These are phyloP conservation scores for Amanita molliuscula DNA, from an alignment of 768 basidiomycete genomes.

Conservation along the genomic window DNA sequence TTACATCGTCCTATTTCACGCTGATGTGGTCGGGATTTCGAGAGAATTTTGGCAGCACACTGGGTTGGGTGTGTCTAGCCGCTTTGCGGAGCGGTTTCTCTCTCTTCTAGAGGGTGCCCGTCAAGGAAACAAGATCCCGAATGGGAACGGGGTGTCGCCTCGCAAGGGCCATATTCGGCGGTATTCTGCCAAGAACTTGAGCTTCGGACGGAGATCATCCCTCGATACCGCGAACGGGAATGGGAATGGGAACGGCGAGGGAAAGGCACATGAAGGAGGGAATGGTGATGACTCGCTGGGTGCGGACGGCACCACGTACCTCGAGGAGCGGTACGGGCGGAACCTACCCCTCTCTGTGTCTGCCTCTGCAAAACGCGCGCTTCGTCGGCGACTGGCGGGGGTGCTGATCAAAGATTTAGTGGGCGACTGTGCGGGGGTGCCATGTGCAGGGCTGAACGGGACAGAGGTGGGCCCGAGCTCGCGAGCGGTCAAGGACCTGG, in stretches of 20 bases:
- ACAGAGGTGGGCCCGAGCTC: slow-evolving; percentile 49
- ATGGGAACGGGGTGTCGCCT: slow-evolving; percentile 13
- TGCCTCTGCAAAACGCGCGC: slow-evolving; percentile 71
- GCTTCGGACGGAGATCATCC: not conserved
- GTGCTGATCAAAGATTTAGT: slow-evolving; percentile 57
- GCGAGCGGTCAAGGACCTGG: slow-evolving; percentile 57
- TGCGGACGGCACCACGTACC: slow-evolving; percentile 59
- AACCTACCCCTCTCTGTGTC: slow-evolving; percentile 72
- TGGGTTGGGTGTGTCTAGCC: slow-evolving; percentile 82
- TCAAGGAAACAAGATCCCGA: slow-evolving; percentile 9
- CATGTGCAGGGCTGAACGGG: slow-evolving; percentile 33
- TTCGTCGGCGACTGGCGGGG: slow-evolving; percentile 86
- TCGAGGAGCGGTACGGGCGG: slow-evolving; percentile 93
- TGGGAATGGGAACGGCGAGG: not conserved
- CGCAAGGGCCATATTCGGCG: slow-evolving; percentile 45
- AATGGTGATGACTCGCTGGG: slow-evolving; percentile 35
- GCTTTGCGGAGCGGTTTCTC: slow-evolving; percentile 77
- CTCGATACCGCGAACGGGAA: not conserved
- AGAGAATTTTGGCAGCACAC: slow-evolving; percentile 97
- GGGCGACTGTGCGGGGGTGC: slow-evolving; percentile 22
- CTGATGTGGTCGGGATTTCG: slow-evolving; percentile 48
- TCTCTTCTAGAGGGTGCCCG: slow-evolving; percentile 41
- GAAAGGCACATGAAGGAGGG: slow-evolving; percentile 4
- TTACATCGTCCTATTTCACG: slow-evolving; percentile 74
- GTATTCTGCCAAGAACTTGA: slow-evolving; percentile 33